Evolutionary conservation across 2,329 filamentous ascomycete species (phyloP), one percentile per base, ranked within the genome.

Genomic region (Diaporthe ampelina): DNA sequence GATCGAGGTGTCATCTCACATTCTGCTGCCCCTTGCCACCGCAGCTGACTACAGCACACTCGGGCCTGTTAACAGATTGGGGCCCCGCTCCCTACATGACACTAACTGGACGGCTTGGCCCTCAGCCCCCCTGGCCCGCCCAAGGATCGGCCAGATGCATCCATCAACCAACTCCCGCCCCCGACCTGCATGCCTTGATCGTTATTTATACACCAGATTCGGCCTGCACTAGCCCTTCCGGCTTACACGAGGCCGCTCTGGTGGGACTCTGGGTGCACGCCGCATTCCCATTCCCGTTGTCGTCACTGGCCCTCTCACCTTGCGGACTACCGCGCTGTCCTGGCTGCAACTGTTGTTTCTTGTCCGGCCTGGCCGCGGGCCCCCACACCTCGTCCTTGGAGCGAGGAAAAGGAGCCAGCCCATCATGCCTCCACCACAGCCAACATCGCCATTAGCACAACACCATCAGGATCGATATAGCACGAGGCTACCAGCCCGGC

Each of bases 131-230:
- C 19, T 40, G 37, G 43, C 43, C 43, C 45, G 45, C 69, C 69
- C 61, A 72, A 72, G 57, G 70, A 63, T 72, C 70, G 70, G 59
- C 70, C 70, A 50, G 54, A 48, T 48, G 40, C 68, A 59, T 72
- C 57, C 69, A 43, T 32, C 24, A 35, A 11, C 24, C n/a, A 52
- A 58, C 57, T 26, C 32, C 57, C 45, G 48, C 69, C 32, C 43
- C 35, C n/a, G 57, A 43, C 48, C 45, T 63, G 70, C 70, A 72
- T 63, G 37, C 21, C 19, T 40, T 21, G n/a, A 63, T 72, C 57
- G 43, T 72, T 63, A 72, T 56, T 63, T 63, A 63, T 72, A 63
- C 40, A 61, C 45, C 45, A 45, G 17, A 40, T 17, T 35, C 35
- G 29, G 29, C 54, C 45, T 61, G 29, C 57, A 21, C 32, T 43